These are phyloP conservation scores for Colletotrichum salicis DNA, from an alignment of 2,329 filamentous ascomycete species.

Conservation along the genomic window DNA sequence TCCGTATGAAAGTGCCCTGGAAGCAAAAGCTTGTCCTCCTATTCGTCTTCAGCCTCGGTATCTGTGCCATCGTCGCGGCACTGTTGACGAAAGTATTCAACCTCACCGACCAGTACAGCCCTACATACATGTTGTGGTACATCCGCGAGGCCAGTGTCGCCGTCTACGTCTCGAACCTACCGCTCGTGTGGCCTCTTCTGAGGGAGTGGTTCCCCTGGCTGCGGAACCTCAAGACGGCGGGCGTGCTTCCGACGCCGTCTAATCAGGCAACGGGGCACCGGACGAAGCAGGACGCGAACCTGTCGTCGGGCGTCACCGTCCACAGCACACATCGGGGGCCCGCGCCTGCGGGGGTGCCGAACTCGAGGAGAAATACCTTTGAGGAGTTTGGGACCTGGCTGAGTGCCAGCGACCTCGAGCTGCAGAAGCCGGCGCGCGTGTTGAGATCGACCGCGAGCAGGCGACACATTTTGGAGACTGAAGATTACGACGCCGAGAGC, in stretches of 20 bases:
- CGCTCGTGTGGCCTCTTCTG: conserved; percentile 63
- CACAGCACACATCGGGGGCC: neutral
- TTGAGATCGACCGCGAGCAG: neutral
- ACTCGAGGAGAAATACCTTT: conserved; percentile 9
- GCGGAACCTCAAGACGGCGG: neutral
- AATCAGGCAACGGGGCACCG: neutral
- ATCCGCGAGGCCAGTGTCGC: conserved; percentile 63
- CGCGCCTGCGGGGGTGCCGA: neutral
- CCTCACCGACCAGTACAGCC: conserved; percentile 39
- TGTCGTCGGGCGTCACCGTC: neutral
- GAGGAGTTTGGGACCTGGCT: conserved; percentile 20
- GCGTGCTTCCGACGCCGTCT: conserved; percentile 5
- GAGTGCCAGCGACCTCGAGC: conserved; percentile 10
- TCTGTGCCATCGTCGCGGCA: conserved; percentile 56
- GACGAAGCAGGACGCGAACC: neutral
- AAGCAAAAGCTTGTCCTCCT: conserved; percentile 57
- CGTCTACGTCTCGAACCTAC: conserved; percentile 63
- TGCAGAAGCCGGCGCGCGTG: neutral
- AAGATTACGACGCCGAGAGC: neutral
- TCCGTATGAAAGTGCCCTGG: conserved; percentile 45
- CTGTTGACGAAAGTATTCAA: conserved; percentile 60
- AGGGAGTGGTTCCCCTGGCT: conserved; percentile 44
- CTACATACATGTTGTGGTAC: conserved; percentile 62
- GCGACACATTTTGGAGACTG: neutral
- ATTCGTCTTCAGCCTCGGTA: conserved; percentile 60